A percentile compares a stretch with the other conserved stretches of the same genome.
These are phyloP conservation scores for Batkoa obscura DNA, from an alignment of 371 early-diverging fungal genomes.

Conservation along the genomic window DNA sequence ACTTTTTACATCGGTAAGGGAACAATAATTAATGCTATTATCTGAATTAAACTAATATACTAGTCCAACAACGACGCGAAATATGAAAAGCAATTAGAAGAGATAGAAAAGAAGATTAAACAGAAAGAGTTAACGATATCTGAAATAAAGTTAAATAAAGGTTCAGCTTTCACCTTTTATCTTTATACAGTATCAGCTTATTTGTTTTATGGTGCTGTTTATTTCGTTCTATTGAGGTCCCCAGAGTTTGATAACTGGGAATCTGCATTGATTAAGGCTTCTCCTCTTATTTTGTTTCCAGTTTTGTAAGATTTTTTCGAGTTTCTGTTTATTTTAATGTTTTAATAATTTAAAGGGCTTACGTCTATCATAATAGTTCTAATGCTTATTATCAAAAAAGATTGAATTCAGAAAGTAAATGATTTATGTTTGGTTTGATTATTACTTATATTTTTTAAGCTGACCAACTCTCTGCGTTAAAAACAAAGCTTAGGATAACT, in stretches of 20 bases:
- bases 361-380: neutral
- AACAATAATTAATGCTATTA: no score
- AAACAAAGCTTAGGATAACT: neutral
- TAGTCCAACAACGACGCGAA: neutral
- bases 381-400: neutral
- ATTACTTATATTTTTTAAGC: neutral
- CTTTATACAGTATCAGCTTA: neutral
- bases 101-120: constrained; percentile 3
- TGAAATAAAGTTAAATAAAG: neutral
- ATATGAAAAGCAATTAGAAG: neutral
- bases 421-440: neutral
- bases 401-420: neutral
- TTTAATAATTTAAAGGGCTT: neutral
- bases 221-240: neutral
- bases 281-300: neutral
- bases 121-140: neutral
- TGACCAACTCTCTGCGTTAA: neutral
- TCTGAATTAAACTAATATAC: no score
- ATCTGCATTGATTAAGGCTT: neutral
- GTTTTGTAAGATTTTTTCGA: neutral
- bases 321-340: neutral
- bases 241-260: neutral
- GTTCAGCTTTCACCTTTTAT: neutral
- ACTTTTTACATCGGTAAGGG: no score
- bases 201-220: neutral